Percentiles rank a stretch among this genome's conserved stretches.
Conservation (phyloP, 805 yeast genomes). For the Candida hungchunana region DNA sequence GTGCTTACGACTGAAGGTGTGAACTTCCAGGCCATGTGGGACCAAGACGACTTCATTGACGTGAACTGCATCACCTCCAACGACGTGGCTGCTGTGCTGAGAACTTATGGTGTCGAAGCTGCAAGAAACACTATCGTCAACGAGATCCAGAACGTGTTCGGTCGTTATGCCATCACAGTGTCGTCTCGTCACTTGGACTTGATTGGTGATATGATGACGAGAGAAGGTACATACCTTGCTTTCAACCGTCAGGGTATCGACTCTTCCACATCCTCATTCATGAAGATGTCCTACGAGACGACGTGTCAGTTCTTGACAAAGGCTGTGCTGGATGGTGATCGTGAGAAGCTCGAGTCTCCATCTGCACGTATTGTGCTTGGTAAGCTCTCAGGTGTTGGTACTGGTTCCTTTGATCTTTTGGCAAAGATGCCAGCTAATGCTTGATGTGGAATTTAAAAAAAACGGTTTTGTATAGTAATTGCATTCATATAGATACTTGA, state of each 20-base stretch:
- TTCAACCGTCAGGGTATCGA: slow-evolving; percentile 99
- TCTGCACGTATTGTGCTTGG: slow-evolving; percentile 93
- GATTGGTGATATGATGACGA: slow-evolving; percentile 98
- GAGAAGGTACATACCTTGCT: slow-evolving; percentile 95
- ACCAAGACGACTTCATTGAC: slow-evolving; percentile 86
- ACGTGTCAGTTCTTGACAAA: slow-evolving; percentile 96
- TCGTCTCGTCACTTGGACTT: slow-evolving; percentile 92
- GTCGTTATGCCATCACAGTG: slow-evolving; percentile 92
- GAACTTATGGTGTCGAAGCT: slow-evolving; percentile 97
- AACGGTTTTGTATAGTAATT: not conserved
- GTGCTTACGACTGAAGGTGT: slow-evolving; percentile 95
- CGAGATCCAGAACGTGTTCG: slow-evolving; percentile 93
- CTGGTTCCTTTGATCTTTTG: slow-evolving; percentile 87
- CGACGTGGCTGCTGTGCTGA: slow-evolving; percentile 86
- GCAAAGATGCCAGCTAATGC: slow-evolving; percentile 33
- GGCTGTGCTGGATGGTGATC: slow-evolving; percentile 89
- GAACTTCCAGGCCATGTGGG: slow-evolving; percentile 97
- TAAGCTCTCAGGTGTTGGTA: slow-evolving; percentile 85
- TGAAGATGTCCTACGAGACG: slow-evolving; percentile 99
- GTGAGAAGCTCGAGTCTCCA: slow-evolving; percentile 86
- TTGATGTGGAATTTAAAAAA: slow-evolving; percentile 7
- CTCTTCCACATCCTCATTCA: slow-evolving; percentile 88
- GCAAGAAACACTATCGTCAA: slow-evolving; percentile 96
- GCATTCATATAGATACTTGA: not conserved
- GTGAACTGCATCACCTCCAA: slow-evolving; percentile 88